phyloP scores from a whole-genome alignment of 306 rosid genomes.

The Citrullus mucosospermus region DNA sequence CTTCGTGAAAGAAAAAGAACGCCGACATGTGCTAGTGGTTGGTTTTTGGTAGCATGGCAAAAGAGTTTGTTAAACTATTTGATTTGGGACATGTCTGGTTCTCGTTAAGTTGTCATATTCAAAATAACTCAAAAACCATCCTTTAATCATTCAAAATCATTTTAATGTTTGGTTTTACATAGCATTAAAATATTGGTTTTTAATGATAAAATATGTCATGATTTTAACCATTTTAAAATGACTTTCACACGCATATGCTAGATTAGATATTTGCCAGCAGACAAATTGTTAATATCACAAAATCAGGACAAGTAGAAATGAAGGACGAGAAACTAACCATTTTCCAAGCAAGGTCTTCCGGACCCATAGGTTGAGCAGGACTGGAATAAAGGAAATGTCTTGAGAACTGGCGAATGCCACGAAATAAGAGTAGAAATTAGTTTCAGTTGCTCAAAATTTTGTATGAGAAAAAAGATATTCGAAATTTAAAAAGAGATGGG shows the following conservation, averaged over 20 bases:
- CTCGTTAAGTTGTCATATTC: too few relatives aligned
- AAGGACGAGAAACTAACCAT: constrained; percentile 48
- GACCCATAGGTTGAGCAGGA: constrained; percentile 93
- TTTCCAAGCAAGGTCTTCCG: constrained; percentile 95
- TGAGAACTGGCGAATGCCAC: constrained; percentile 40
- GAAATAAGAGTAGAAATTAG: constrained; percentile 2
- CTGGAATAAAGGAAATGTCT: constrained; percentile 77
- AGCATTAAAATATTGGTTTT: too few relatives aligned
- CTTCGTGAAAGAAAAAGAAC: not conserved
- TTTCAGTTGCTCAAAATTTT: not conserved
- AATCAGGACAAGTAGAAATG: not conserved
- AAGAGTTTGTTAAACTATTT: not conserved
- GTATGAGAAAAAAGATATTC: not conserved
- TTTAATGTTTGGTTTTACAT: too few relatives aligned
- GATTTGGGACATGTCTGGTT: too few relatives aligned
- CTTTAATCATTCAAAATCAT: too few relatives aligned
- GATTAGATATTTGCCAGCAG: not conserved
- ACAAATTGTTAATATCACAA: not conserved
- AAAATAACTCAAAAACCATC: too few relatives aligned
- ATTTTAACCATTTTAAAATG: too few relatives aligned
- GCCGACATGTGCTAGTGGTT: not conserved
- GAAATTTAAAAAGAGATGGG: not conserved
- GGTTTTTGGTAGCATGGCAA: not conserved
- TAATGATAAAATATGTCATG: too few relatives aligned
- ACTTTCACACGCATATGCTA: not conserved